phyloP scores from a whole-genome alignment of 208 protist genomes.

The Acanthamoeba lenticulata region DNA sequence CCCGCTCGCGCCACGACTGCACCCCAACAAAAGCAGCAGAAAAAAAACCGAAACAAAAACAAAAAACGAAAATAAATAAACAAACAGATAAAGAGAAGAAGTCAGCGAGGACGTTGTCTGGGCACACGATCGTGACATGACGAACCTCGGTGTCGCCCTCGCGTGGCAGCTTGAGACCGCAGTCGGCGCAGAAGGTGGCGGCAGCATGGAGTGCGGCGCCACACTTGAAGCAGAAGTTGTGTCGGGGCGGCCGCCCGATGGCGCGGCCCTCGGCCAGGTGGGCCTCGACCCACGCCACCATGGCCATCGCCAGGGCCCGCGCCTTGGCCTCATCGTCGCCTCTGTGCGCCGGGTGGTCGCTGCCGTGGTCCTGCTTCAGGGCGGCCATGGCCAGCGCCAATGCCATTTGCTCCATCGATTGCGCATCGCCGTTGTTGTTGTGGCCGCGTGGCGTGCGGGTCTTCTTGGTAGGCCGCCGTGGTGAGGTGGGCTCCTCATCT shows the following conservation, averaged over 20 bases:
- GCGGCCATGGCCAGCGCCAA: background rate
- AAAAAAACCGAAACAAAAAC: too few species aligned
- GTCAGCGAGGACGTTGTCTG: too few species aligned
- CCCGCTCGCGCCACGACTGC: background rate
- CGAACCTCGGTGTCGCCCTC: background rate
- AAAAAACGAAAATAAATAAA: too few species aligned
- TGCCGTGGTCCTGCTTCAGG: background rate
- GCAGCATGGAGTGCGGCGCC: background rate
- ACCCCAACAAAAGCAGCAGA: background rate
- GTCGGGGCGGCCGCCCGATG: background rate
- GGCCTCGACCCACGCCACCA: background rate
- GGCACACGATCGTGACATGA: background rate
- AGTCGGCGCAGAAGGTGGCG: background rate
- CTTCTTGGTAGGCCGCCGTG: background rate
- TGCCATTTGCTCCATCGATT: background rate
- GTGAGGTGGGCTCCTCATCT: background rate
- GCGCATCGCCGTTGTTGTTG: background rate
- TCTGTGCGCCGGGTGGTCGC: background rate
- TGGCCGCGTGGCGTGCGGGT: background rate
- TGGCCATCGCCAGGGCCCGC: background rate
- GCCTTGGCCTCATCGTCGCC: background rate
- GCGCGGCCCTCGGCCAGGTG: background rate
- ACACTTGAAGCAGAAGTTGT: constrained; percentile 14
- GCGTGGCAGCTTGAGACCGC: background rate
- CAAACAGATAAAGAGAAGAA: too few species aligned